Evolutionary conservation across 2,329 filamentous ascomycete species (phyloP), one percentile per base, ranked within the genome.

Genomic region (Dactylellina haptotyla): DNA sequence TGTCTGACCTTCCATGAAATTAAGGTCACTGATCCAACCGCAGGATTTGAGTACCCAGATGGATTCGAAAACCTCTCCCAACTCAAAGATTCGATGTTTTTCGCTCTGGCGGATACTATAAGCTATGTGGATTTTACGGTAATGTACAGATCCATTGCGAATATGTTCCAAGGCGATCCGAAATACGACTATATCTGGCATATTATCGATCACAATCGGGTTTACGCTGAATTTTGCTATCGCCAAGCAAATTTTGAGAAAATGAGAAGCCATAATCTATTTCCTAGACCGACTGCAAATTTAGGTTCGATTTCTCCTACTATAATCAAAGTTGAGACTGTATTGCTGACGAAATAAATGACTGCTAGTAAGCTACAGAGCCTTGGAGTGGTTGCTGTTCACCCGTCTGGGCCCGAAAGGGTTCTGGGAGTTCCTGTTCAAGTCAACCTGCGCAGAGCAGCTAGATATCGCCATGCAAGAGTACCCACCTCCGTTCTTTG

Each of bases 391-490:
- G 45, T 32, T 43, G 10, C 23, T 46, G 3, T n/a, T 46, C 8
- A 26, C 48, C 4, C 16, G 25, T 14, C 28, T 64, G 3, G 61
- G 61, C 8, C 61, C 61, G 10, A 50, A 28, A 48, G 26, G 28
- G 16, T 16, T 64, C 2, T 64, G 61, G 61, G 10, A 46, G n/a
- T 64, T 45, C 28, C 2, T 56, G 10, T 56, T 54, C 28, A 25
- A 34, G 16, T 39, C n/a, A 1, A 32, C 46, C 3, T 16, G 32
- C 3, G 46, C 28, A 23, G n/a, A 63, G 8, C 48, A 53, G n/a
- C 14, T 45, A 18, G 8, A n/a, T 6, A 45, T 45, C 16, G 10
- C 39, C 8, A n/a, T 45, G 16, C 10, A 8, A n/a, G 14, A 45
- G 8, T 18, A n/a, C 20, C 14, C 39, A 2, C 16, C 12, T 8